A percentile compares a stretch with the other conserved stretches of the same genome.
Conservation (phyloP, 177 flowering plant species). For the Vitis hybrid region DNA sequence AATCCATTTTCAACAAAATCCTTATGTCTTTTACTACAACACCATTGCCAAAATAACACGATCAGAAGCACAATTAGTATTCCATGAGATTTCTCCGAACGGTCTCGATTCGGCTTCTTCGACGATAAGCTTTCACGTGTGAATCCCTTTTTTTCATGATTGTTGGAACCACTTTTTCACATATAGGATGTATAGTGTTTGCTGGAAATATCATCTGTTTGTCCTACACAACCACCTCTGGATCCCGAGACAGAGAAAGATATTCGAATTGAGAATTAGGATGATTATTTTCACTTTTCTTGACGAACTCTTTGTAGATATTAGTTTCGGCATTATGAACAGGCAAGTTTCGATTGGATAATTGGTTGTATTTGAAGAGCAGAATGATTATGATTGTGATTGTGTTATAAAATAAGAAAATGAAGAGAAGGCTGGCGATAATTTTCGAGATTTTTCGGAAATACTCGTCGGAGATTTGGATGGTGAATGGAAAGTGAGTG, state of each 20-base stretch:
- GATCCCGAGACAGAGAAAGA: background rate
- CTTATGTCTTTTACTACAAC: background rate
- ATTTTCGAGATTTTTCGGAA: conserved; percentile 22
- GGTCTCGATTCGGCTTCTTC: conserved; percentile 26
- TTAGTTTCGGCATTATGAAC: conserved; percentile 13
- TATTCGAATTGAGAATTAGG: background rate
- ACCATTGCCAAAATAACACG: conserved; percentile 25
- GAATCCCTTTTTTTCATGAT: background rate
- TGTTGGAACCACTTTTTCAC: background rate
- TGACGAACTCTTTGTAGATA: conserved; percentile 25
- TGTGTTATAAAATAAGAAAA: conserved; percentile 45
- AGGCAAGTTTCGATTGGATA: conserved; percentile 9
- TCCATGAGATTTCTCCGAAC: background rate
- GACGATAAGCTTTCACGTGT: conserved; percentile 10
- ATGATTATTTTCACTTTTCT: conserved; percentile 7
- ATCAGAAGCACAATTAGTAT: background rate
- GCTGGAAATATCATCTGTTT: conserved; percentile 36
- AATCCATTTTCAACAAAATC: conserved; percentile 63
- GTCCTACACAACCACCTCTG: conserved; percentile 39
- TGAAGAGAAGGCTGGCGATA: conserved; percentile 37
- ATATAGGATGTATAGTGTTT: background rate
- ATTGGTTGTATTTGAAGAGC: conserved; percentile 34
- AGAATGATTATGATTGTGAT: conserved; percentile 39
- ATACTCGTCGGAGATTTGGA: conserved; percentile 42
- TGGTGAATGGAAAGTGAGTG: conserved; percentile 38